Evolutionary conservation across 2,329 filamentous ascomycete genomes (phyloP).

Genomic region (Fusarium domesticum): DNA sequence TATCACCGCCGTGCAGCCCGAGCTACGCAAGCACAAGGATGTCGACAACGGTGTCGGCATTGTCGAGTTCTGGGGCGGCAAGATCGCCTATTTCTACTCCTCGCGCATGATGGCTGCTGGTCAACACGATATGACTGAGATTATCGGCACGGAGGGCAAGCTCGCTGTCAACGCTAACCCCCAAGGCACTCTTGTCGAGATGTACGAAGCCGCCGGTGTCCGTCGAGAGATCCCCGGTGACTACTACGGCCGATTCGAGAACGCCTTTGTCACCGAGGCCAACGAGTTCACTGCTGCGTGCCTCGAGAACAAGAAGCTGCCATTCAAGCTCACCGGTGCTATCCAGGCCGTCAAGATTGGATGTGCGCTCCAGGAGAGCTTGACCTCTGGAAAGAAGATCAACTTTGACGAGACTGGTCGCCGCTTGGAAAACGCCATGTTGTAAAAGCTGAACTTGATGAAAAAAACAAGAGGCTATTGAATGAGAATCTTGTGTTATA

Average conservation of each 20-base stretch:
- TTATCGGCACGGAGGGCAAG: slow-evolving; percentile 66
- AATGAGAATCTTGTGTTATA: too few relatives aligned
- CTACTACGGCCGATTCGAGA: slow-evolving; percentile 62
- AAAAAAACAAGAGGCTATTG: not conserved
- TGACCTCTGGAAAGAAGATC: slow-evolving; percentile 55
- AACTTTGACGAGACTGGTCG: slow-evolving; percentile 52
- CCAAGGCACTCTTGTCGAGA: slow-evolving; percentile 51
- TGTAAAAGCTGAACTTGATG: slow-evolving; percentile 8
- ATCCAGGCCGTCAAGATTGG: slow-evolving; percentile 62
- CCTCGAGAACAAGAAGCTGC: slow-evolving; percentile 54
- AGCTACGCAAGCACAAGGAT: slow-evolving; percentile 32
- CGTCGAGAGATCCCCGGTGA: slow-evolving; percentile 58
- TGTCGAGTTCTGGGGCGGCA: slow-evolving; percentile 63
- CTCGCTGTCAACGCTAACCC: slow-evolving; percentile 60
- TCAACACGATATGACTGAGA: slow-evolving; percentile 65
- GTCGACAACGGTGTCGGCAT: slow-evolving; percentile 45
- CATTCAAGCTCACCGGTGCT: slow-evolving; percentile 56
- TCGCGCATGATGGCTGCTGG: slow-evolving; percentile 68
- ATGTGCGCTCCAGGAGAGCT: slow-evolving; percentile 55
- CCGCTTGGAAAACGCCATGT: slow-evolving; percentile 22
- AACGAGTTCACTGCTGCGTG: slow-evolving; percentile 61
- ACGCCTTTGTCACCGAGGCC: slow-evolving; percentile 61
- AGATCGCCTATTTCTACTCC: slow-evolving; percentile 63
- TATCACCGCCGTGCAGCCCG: slow-evolving; percentile 34
- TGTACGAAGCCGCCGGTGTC: slow-evolving; percentile 48